phyloP scores from a whole-genome alignment of 2,329 filamentous ascomycete genomes.

The Fusarium sp. region DNA sequence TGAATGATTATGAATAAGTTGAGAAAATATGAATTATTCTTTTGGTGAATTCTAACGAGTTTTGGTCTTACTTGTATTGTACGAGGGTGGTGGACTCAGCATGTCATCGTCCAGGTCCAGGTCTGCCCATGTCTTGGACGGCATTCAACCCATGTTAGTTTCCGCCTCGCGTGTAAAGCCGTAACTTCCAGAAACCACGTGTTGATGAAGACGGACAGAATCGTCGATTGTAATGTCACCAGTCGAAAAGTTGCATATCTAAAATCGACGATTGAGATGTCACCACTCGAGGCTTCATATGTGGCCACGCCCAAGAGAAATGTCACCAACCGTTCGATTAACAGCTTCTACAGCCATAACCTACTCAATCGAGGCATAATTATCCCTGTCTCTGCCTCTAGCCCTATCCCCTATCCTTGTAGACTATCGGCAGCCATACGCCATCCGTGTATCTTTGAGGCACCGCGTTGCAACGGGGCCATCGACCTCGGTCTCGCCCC shows the following conservation, averaged over 20 bases:
- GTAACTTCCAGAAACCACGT: not conserved
- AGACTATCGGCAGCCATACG: not conserved
- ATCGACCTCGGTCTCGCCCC: constrained; percentile 6
- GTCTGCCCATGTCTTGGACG: not conserved
- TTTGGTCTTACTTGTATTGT: not conserved
- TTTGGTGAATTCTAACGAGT: not conserved
- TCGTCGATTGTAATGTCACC: not conserved
- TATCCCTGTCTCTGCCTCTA: not conserved
- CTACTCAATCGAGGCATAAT: not conserved
- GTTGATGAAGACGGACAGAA: not conserved
- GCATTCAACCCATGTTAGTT: not conserved
- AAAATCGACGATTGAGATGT: not conserved
- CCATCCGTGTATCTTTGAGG: not conserved
- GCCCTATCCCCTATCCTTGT: not conserved
- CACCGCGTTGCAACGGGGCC: not conserved
- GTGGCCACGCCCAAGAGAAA: not conserved
- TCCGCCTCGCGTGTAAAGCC: not conserved
- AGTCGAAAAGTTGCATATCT: not conserved
- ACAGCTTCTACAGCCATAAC: not conserved
- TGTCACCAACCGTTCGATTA: not conserved
- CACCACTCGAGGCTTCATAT: not conserved
- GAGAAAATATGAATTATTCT: not conserved
- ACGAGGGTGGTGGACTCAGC: not conserved
- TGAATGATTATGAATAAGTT: not conserved
- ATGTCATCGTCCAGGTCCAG: not conserved